A percentile compares a stretch with the other conserved stretches of the same genome.
Evolutionary conservation across 768 basidiomycete species (phyloP).

Genomic region (Auricularia cornea): DNA sequence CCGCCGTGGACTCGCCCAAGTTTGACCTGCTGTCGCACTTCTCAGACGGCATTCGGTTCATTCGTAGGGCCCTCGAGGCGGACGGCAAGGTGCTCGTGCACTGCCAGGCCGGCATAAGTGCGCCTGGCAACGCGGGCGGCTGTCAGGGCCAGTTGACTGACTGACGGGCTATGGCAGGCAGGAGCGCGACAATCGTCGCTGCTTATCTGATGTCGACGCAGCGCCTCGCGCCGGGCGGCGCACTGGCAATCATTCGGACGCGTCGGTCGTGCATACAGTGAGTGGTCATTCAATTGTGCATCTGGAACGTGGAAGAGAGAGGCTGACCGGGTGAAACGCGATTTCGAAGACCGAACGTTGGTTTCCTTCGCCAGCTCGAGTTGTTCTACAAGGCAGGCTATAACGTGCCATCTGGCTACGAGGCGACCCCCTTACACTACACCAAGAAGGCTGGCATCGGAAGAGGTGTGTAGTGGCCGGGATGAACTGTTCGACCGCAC

Average conservation of each 20-base stretch:
- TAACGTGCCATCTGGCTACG: constrained; percentile 48
- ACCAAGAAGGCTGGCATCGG: constrained; percentile 55
- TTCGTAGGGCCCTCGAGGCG: constrained; percentile 68
- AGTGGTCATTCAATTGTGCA: constrained; percentile 18
- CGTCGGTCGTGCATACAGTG: constrained; percentile 69
- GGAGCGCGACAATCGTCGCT: constrained; percentile 77
- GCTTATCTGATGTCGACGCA: constrained; percentile 81
- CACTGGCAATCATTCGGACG: constrained; percentile 59
- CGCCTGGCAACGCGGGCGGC: no score
- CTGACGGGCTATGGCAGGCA: constrained; percentile 38
- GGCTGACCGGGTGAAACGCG: no score
- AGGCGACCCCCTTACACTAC: constrained; percentile 46
- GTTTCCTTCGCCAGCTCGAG: constrained; percentile 73
- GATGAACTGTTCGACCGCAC: not conserved
- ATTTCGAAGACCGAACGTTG: constrained; percentile 63
- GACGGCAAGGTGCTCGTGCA: constrained; percentile 77
- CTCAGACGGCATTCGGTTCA: constrained; percentile 73
- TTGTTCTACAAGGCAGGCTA: constrained; percentile 68
- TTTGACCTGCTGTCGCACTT: constrained; percentile 24
- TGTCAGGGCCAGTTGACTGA: not conserved
- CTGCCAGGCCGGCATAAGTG: constrained; percentile 85
- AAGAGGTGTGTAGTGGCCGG: not conserved
- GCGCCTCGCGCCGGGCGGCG: constrained; percentile 46
- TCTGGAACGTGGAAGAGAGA: no score
- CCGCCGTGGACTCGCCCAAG: not conserved